Evolutionary conservation across 345 rosid species (phyloP), one percentile per base, ranked within the genome.

Genomic region (Ceriops tagal): DNA sequence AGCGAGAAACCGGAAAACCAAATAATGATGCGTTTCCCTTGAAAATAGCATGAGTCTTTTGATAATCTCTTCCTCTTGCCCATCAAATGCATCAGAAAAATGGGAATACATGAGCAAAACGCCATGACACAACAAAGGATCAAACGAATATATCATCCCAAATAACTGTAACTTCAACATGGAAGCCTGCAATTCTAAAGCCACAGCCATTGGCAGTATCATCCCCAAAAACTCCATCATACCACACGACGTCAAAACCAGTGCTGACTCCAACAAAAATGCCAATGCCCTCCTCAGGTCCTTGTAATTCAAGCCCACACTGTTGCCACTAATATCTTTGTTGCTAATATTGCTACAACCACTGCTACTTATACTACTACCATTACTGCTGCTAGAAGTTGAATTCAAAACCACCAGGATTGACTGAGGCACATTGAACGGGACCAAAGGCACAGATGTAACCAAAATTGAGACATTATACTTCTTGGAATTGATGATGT

Each of bases 151-250:
- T 69, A 95, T 83, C 96, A 92, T 84, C 67, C 93, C 87, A 58
- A 87, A 86, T 73, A 95, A 90, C 82, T 95, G 96, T 58, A 95
- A 96, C 80, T 84, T 95, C 82, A 95, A 65, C 96, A 92, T 88
- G 9, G 99, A 95, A 0, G 90, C 83, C 80, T 88, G 97, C 82
- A 95, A 84, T 69, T 88, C 98, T 84, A 95, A 73, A 43, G 87
- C 87, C 9, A 78, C 75, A 1, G 90, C 96, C 67, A 95, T 66
- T 0, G 97, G 97, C 77, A 90, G 83, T 63, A 95, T 80, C 92
- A 92, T 80, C 43, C 83, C 85, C 88, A 90, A 68, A 73, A 95
- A 87, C 68, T 92, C 96, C 87, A 88, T 68, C 87, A 86, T 92
- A 58, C 86, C 99, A 75, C 82, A 86, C 1, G 97, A 88, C 15